phyloP scores from a whole-genome alignment of 345 rosid species.

The Aquilaria malaccensis region DNA sequence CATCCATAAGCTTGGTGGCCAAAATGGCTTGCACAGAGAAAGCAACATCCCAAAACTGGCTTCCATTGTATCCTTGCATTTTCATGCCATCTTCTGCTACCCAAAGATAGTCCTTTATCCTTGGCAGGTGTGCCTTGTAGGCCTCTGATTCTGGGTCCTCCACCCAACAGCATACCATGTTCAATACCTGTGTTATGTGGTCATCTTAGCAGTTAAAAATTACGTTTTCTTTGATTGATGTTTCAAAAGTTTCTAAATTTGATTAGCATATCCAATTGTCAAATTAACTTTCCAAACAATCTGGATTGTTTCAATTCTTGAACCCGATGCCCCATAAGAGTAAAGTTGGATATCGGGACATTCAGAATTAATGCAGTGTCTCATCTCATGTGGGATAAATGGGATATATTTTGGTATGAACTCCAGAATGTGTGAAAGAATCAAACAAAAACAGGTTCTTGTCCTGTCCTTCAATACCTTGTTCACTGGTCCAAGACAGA shows the following conservation, averaged over 20 bases:
- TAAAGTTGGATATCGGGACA: no score
- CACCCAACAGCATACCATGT: slow-evolving; percentile 59
- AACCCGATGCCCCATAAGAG: no score
- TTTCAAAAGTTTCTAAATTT: no score
- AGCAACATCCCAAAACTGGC: slow-evolving; percentile 62
- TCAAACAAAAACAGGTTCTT: no score
- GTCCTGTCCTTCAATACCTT: slow-evolving; percentile 30
- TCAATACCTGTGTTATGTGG: slow-evolving; percentile 24
- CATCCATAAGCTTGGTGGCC: slow-evolving; percentile 38
- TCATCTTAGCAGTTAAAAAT: neutral
- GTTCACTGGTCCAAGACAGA: slow-evolving; percentile 44
- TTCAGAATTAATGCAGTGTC: no score
- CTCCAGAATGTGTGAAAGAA: no score
- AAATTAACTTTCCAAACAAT: no score
- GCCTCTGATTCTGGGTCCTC: slow-evolving; percentile 50
- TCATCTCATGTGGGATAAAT: no score
- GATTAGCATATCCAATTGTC: no score
- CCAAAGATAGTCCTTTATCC: slow-evolving; percentile 61
- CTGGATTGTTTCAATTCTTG: no score
- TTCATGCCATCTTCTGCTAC: slow-evolving; percentile 46
- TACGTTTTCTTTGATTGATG: neutral
- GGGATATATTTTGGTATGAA: no score
- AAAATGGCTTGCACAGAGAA: slow-evolving; percentile 56
- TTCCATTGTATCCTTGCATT: slow-evolving; percentile 56
- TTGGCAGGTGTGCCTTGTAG: slow-evolving; percentile 37